Percentiles rank a stretch among this genome's conserved stretches.
phyloP scores from a whole-genome alignment of 78 protist genomes.

The Capsaspora owczarzaki region DNA sequence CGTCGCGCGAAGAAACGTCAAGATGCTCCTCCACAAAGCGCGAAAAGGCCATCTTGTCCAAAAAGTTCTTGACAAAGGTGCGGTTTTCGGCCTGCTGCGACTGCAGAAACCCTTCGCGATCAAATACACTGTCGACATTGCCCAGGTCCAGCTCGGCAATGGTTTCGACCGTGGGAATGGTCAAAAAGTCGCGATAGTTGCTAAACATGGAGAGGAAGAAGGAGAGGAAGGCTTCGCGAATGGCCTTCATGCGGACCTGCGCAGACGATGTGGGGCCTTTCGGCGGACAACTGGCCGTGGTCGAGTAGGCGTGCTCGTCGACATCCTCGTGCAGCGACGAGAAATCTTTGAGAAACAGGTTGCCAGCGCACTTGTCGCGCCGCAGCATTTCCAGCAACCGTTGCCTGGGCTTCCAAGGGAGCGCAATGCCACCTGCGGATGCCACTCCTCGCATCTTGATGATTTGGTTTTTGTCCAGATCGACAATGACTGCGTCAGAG shows the following conservation, averaged over 20 bases:
- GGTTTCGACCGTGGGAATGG: slow-evolving; percentile 27
- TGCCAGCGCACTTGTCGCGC: slow-evolving; percentile 1
- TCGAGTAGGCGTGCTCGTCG: slow-evolving; percentile 6
- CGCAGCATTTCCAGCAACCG: slow-evolving; percentile 12
- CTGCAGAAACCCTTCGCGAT: slow-evolving; percentile 5
- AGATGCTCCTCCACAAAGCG: slow-evolving; percentile 24
- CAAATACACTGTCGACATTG: background rate
- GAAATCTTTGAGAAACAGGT: slow-evolving; percentile 13
- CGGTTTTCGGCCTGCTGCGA: background rate
- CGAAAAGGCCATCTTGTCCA: slow-evolving; percentile 12
- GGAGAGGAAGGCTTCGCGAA: slow-evolving; percentile 29
- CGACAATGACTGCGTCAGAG: slow-evolving; percentile 17
- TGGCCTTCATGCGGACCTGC: background rate
- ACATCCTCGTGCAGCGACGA: slow-evolving; percentile 1
- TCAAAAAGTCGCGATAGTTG: slow-evolving; percentile 17
- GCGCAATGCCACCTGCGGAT: background rate
- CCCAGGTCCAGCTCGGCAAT: slow-evolving; percentile 12
- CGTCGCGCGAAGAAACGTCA: background rate
- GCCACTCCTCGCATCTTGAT: background rate
- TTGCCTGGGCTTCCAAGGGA: slow-evolving; percentile 5
- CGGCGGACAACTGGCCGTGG: background rate
- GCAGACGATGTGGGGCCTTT: background rate
- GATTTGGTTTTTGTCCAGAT: slow-evolving; percentile 15
- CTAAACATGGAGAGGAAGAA: slow-evolving; percentile 22
- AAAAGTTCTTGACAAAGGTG: background rate